Conservation (phyloP, 148 eudicot species). For the Chenopodium berlandieri region DNA sequence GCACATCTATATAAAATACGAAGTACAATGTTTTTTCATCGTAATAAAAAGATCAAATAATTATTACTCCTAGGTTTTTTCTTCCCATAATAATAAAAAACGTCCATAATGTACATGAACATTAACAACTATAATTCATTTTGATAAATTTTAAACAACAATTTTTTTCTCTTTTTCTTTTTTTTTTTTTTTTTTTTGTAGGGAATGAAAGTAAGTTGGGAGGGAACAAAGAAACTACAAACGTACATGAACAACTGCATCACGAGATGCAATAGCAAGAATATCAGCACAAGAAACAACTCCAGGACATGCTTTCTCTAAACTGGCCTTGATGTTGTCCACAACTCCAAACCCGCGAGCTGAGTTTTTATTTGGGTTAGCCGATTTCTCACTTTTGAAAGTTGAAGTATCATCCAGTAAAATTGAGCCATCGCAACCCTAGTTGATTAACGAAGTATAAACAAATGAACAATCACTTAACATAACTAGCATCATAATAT, state of each 20-base stretch:
- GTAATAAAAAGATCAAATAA: no score
- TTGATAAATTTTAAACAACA: no score
- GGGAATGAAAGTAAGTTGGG: no score
- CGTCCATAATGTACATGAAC: no score
- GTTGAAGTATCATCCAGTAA: slow-evolving; percentile 39
- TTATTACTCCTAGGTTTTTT: no score
- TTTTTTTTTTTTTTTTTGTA: no score
- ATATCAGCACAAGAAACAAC: slow-evolving; percentile 60
- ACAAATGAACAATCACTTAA: background rate
- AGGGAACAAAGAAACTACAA: background rate
- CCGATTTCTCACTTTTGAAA: slow-evolving; percentile 43
- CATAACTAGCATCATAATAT: background rate
- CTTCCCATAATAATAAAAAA: no score
- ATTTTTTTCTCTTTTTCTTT: no score
- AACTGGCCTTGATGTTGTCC: slow-evolving; percentile 41
- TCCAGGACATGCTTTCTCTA: slow-evolving; percentile 48
- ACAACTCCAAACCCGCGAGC: slow-evolving; percentile 51
- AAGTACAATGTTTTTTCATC: no score
- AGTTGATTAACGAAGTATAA: background rate
- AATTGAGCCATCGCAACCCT: slow-evolving; percentile 66
- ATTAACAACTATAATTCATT: no score
- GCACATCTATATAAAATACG: no score
- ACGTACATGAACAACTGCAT: slow-evolving; percentile 40
- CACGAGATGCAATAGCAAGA: slow-evolving; percentile 51
- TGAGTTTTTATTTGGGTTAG: slow-evolving; percentile 39